phyloP scores from a whole-genome alignment of 768 basidiomycete genomes.

The Suillus subluteus region DNA sequence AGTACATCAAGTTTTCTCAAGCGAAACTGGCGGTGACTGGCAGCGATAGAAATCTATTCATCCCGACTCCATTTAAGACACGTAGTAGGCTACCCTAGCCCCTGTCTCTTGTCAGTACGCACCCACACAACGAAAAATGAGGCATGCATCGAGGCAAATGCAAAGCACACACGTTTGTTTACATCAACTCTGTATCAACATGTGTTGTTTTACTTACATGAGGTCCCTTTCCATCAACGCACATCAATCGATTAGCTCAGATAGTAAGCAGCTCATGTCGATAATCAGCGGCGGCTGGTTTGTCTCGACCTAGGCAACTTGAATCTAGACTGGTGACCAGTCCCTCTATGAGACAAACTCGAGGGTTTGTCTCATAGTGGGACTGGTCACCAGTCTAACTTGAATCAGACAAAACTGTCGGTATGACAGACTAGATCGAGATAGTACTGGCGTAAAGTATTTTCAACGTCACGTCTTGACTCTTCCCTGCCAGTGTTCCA shows the following conservation, averaged over 20 bases:
- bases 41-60: background rate
- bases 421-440: background rate
- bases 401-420: background rate
- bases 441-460: background rate
- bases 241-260: constrained; percentile 3
- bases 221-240: background rate
- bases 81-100: background rate
- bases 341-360: no score
- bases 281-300: background rate
- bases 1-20: background rate
- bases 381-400: no score
- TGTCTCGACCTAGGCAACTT: background rate
- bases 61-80: background rate
- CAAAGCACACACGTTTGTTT: background rate
- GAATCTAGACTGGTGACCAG: no score
- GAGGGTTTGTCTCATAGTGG: no score
- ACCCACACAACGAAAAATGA: constrained; percentile 6
- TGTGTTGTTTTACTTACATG: background rate
- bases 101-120: constrained; percentile 6
- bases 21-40: background rate
- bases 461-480: background rate
- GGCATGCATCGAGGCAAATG: constrained; percentile 7
- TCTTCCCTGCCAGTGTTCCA: background rate
- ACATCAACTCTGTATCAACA: constrained; percentile 4
- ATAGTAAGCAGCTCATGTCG: background rate